Conservation (phyloP, 2,329 filamentous ascomycete genomes). For the Aspergillus pseudotamarii region DNA sequence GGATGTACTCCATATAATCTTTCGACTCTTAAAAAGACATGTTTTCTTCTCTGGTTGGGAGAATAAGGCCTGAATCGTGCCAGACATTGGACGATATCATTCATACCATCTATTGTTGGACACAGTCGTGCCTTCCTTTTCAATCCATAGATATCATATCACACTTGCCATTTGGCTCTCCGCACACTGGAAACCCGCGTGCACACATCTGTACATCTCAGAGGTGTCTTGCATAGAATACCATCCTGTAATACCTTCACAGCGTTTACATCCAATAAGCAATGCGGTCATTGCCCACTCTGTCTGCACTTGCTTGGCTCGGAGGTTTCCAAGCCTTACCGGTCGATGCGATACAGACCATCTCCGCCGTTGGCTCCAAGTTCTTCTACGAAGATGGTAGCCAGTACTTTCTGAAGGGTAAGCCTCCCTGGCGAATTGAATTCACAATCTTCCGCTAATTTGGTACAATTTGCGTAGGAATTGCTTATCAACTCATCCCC, state of each 20-base stretch:
- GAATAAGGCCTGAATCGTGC: not conserved
- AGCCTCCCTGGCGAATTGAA: conserved; percentile 10
- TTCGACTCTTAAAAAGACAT: conserved; percentile 1
- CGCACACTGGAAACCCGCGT: not conserved
- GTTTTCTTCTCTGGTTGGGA: not conserved
- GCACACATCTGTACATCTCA: not conserved
- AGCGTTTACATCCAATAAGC: not conserved
- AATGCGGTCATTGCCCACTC: not conserved
- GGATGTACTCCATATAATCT: not conserved
- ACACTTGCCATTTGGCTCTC: not conserved
- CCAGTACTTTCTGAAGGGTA: conserved; percentile 85
- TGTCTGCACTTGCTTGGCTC: conserved; percentile 24
- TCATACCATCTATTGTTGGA: not conserved
- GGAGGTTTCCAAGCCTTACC: conserved; percentile 30
- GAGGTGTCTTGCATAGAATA: not conserved
- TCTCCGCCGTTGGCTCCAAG: conserved; percentile 72
- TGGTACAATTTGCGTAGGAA: conserved; percentile 51
- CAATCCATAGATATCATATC: not conserved
- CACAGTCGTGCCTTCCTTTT: not conserved
- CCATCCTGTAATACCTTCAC: not conserved
- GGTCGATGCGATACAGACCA: conserved; percentile 54
- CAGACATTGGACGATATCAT: not conserved
- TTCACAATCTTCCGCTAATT: conserved; percentile 12
- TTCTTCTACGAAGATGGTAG: conserved; percentile 80
- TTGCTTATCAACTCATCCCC: conserved; percentile 70